Evolutionary conservation across 2,329 filamentous ascomycete species (phyloP), one percentile per base, ranked within the genome.

Genomic region (Fusarium domesticum): DNA sequence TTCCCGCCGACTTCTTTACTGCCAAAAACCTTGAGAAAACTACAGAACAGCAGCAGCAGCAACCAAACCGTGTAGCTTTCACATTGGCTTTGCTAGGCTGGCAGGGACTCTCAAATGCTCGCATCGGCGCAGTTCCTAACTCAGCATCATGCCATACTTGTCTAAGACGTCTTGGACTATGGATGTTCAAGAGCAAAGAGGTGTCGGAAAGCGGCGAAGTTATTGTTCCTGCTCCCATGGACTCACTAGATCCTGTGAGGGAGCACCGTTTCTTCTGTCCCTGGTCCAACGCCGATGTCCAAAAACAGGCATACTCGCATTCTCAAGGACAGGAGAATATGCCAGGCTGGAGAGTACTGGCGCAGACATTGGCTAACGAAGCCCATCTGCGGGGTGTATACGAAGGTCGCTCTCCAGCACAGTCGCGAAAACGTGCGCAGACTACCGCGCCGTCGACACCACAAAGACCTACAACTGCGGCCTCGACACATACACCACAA

Each of bases 211-310:
- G 70, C 14, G 75, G 74, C 0, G 67, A 75, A 28, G 69, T 83
- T 8, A 65, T 84, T 10, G 73, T 78, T 5, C 76, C 78, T 1
- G 78, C 83, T 3, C 77, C 78, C 2, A 84, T 87, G 75, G 77
- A 80, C 53, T 73, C 79, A 43, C 74, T 93, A 2, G 83, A 92
- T 59, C 81, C 83, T 5, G 68, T 84, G 2, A 75, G 76, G 5
- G 85, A 91, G 63, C 88, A 93, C 64, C 81, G 89, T 49, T 87
- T 89, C 59, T 93, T 91, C 60, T 93, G 88, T 55, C 88, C 88
- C 1, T 93, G 88, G 88, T 76, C 84, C 47, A 88, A 83, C 54
- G 66, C 79, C 3, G 59, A 69, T 10, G 76, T 80, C 1, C 87
- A 91, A 62, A 81, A 70, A 62, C 49, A 61, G 44, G 44, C 58